Conservation (phyloP, 2,329 filamentous ascomycete species). For the Apiospora malaysiana region DNA sequence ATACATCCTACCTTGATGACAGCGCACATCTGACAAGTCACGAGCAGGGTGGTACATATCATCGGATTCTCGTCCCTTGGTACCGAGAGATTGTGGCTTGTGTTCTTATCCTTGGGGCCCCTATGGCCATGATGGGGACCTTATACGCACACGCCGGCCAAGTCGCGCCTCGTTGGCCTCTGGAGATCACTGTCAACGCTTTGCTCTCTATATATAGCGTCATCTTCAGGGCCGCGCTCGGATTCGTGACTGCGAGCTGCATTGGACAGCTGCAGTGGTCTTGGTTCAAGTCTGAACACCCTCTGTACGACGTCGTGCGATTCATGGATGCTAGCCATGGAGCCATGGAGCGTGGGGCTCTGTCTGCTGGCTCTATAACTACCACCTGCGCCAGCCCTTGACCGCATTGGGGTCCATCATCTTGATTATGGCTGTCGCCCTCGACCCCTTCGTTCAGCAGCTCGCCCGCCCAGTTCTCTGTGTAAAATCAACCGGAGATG, state of each 20-base stretch:
- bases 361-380: background rate
- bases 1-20: background rate
- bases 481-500: background rate
- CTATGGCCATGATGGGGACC: background rate
- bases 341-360: constrained; percentile 21
- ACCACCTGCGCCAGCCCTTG: constrained; percentile 15
- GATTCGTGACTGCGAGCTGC: constrained; percentile 19
- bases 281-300: constrained; percentile 2
- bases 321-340: constrained; percentile 6
- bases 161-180: constrained; percentile 2
- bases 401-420: background rate
- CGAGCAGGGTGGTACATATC: background rate
- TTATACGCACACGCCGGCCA: background rate
- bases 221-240: background rate
- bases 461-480: background rate
- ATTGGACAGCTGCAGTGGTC: constrained; percentile 23
- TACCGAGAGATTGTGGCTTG: background rate
- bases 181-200: constrained; percentile 16
- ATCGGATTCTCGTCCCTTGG: background rate
- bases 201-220: constrained; percentile 17
- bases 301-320: constrained; percentile 21
- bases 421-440: background rate
- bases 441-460: background rate
- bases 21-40: background rate
- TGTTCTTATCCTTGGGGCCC: background rate